Percentiles rank a stretch among this genome's conserved stretches.
phyloP scores from a whole-genome alignment of 1,284 basidiomycete species.

The Papiliotrema nemorosa region DNA sequence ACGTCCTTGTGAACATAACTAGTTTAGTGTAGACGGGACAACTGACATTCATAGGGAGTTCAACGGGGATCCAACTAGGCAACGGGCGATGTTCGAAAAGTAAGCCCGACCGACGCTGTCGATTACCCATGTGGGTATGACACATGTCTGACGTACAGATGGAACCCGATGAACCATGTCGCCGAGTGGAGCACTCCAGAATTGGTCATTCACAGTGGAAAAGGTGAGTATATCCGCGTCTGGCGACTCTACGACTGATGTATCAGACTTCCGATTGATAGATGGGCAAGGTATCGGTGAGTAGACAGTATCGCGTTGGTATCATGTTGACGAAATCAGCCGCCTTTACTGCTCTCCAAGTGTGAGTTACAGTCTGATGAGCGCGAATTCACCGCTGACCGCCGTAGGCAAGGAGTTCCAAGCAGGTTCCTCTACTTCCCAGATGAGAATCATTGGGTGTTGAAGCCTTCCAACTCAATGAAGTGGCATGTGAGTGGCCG shows the following conservation, averaged over 20 bases:
- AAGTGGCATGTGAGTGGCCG: conserved; percentile 53
- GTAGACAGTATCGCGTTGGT: conserved; percentile 65
- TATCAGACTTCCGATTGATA: conserved; percentile 68
- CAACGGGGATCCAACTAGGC: conserved; percentile 28
- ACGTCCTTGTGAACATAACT: not conserved
- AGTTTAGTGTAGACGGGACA: not conserved
- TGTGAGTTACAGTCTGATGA: conserved; percentile 1
- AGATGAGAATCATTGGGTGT: conserved; percentile 85
- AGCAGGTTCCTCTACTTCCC: conserved; percentile 84
- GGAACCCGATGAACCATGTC: conserved; percentile 69
- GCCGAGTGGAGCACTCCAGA: conserved; percentile 80
- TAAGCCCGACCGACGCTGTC: too few species aligned
- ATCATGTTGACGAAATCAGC: conserved; percentile 7
- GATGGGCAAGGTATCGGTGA: conserved; percentile 77
- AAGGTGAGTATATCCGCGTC: conserved; percentile 41
- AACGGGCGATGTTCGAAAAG: conserved; percentile 38
- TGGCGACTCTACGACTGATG: not conserved
- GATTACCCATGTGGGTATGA: not conserved
- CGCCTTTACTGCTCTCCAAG: conserved; percentile 41
- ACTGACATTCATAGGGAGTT: conserved; percentile 6
- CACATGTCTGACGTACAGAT: conserved; percentile 22
- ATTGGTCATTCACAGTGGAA: conserved; percentile 78
- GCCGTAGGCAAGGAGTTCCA: conserved; percentile 59
- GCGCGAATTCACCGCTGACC: not conserved
- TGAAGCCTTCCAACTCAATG: conserved; percentile 52